Conservation (phyloP, 306 rosid genomes). For the Casuarina equisetifolia region DNA sequence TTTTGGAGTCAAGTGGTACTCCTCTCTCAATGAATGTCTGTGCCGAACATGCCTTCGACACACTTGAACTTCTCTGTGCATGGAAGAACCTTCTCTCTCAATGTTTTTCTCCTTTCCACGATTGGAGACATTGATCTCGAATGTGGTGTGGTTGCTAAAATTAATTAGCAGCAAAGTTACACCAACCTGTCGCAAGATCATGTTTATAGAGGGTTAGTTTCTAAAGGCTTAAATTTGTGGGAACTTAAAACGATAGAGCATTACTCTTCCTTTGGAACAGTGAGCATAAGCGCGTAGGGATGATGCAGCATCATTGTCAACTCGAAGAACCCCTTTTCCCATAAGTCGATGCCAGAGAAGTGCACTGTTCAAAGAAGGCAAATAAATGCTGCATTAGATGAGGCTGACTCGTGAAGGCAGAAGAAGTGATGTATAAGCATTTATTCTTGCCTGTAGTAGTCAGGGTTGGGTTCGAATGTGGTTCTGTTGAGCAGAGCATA, state of each 20-base stretch:
- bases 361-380: conserved; percentile 59
- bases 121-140: conserved; percentile 44
- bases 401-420: background rate
- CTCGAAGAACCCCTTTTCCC: conserved; percentile 72
- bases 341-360: conserved; percentile 91
- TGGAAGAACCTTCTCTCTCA: conserved; percentile 31
- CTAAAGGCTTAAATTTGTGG: too few species aligned
- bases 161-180: conserved; percentile 74
- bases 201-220: too few species aligned
- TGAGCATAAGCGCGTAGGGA: conserved; percentile 79
- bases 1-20: conserved; percentile 72
- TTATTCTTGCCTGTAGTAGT: conserved; percentile 71
- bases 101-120: conserved; percentile 15
- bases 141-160: conserved; percentile 66
- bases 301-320: conserved; percentile 43
- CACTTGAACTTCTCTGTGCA: conserved; percentile 52
- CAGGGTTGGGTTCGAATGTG: conserved; percentile 86
- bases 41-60: conserved; percentile 59
- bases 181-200: conserved; percentile 50
- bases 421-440: background rate
- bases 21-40: conserved; percentile 58
- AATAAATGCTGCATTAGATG: conserved; percentile 15
- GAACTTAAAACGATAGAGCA: conserved; percentile 12
- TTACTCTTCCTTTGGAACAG: conserved; percentile 86
- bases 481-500: conserved; percentile 82